Conservation (phyloP, 1,284 basidiomycete genomes). For the Tilletia horrida region DNA sequence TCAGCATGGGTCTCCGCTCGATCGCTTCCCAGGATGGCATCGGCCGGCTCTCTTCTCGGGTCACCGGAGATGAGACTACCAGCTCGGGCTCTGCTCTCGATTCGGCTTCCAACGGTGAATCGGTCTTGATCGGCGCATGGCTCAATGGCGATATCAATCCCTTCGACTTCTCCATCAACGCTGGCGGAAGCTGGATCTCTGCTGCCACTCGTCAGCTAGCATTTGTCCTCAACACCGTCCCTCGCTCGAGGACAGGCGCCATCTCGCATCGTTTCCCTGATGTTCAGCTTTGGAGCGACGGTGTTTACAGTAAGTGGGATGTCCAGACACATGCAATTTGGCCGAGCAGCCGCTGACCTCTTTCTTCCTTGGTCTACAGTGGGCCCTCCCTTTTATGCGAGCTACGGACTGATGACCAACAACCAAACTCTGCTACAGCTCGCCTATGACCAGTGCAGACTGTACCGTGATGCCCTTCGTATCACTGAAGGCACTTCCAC, state of each 20-base stretch:
- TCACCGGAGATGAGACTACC: slow-evolving; percentile 46
- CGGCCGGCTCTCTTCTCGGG: slow-evolving; percentile 42
- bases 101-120: slow-evolving; percentile 42
- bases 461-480: slow-evolving; percentile 65
- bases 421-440: slow-evolving; percentile 68
- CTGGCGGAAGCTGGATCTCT: slow-evolving; percentile 59
- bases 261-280: slow-evolving; percentile 51
- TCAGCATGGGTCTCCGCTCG: slow-evolving; percentile 41
- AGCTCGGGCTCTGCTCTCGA: slow-evolving; percentile 42
- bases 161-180: slow-evolving; percentile 23
- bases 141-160: slow-evolving; percentile 39
- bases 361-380: slow-evolving; percentile 54
- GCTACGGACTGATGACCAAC: slow-evolving; percentile 70
- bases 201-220: slow-evolving; percentile 71
- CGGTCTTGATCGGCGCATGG: slow-evolving; percentile 46
- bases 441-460: slow-evolving; percentile 72
- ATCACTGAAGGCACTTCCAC: slow-evolving; percentile 62
- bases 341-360: background rate
- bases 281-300: slow-evolving; percentile 45
- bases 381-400: slow-evolving; percentile 88
- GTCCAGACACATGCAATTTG: background rate
- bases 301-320: slow-evolving; percentile 22
- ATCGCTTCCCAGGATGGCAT: slow-evolving; percentile 35
- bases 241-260: slow-evolving; percentile 56
- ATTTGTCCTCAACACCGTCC: slow-evolving; percentile 67